phyloP scores from a whole-genome alignment of 306 rosid genomes.

The Lotus japonicus region DNA sequence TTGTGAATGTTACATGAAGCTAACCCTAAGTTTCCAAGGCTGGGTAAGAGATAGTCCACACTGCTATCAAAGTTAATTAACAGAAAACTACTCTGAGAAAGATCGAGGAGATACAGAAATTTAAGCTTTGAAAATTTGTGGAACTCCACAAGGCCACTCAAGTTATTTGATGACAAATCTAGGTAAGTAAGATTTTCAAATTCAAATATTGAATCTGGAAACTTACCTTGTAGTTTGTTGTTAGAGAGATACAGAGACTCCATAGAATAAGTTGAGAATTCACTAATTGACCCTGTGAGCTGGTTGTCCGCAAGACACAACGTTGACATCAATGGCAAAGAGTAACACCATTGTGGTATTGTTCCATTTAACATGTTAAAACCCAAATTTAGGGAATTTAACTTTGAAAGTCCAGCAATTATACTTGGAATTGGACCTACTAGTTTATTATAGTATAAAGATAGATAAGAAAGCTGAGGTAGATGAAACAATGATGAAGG shows the following conservation, averaged over 20 bases:
- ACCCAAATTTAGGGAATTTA: fast-evolving
- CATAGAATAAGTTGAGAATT: not conserved
- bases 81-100: not conserved
- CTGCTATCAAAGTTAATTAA: not conserved
- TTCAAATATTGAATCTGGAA: slow-evolving; percentile 20
- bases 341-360: slow-evolving; percentile 1
- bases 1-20: slow-evolving; percentile 5
- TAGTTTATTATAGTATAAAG: no score
- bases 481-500: no score
- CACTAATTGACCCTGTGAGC: not conserved
- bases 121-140: not conserved
- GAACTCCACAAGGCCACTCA: not conserved
- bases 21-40: fast-evolving
- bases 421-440: not conserved
- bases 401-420: not conserved
- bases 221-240: slow-evolving; percentile 18
- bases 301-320: not conserved
- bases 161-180: not conserved
- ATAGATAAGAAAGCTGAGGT: no score
- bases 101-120: fast-evolving
- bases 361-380: slow-evolving; percentile 6
- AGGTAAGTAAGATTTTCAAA: not conserved
- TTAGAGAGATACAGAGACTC: fast-evolving
- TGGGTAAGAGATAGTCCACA: not conserved
- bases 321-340: fast-evolving